Evolutionary conservation across 169 alveolate species (phyloP).

Genomic region (Theileria sp.): DNA sequence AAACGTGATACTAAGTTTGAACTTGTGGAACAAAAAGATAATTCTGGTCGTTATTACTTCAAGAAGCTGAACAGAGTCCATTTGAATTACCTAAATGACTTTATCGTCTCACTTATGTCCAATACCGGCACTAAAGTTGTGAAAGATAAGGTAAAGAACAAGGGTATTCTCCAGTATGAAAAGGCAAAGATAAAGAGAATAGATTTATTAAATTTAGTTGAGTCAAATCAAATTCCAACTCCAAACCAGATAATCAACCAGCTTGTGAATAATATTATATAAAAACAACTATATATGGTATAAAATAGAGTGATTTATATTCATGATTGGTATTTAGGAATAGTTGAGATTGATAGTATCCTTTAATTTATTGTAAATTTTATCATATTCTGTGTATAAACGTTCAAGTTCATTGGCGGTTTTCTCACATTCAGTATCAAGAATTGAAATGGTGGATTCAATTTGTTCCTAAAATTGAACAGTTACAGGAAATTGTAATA

Average conservation of each 20-base stretch:
- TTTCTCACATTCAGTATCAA: slow-evolving; percentile 37
- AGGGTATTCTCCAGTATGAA: not conserved
- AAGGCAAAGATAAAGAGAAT: not conserved
- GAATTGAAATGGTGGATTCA: not conserved
- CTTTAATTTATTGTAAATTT: slow-evolving; percentile 23
- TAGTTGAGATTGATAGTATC: not conserved
- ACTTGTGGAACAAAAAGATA: not conserved
- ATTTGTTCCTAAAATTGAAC: slow-evolving; percentile 26
- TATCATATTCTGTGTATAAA: slow-evolving; percentile 25
- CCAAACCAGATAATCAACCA: not conserved
- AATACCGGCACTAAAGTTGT: not conserved
- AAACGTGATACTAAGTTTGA: not conserved
- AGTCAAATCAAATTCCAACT: not conserved
- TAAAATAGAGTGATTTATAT: not conserved
- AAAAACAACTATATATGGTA: not conserved
- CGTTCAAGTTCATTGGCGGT: slow-evolving; percentile 33
- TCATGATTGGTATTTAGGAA: not conserved
- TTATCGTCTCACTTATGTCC: not conserved
- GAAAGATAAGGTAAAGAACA: not conserved
- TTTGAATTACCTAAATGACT: not conserved
- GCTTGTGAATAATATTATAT: not conserved
- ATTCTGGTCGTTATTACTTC: not conserved
- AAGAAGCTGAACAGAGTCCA: not conserved
- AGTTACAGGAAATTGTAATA: not conserved
- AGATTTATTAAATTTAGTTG: not conserved